Evolutionary conservation across 2,329 filamentous ascomycete species (phyloP), one percentile per base, ranked within the genome.

Genomic region (Dactylellina leptospora): DNA sequence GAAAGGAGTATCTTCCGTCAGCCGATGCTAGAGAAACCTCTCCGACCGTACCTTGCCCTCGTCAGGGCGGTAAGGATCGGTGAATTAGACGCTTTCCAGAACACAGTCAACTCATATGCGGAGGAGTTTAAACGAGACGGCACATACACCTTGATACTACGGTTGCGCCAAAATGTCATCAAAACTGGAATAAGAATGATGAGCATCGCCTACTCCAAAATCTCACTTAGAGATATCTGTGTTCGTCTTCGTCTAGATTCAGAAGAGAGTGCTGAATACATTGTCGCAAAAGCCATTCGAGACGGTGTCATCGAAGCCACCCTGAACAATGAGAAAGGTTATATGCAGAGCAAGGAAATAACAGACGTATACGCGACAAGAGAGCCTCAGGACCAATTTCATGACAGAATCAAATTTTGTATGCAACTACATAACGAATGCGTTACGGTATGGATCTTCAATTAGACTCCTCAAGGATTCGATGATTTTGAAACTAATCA

Each of bases 101-200:
- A 88, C 75, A 88, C 90, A 45, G 93, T 97, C 73, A 89, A 90
- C 77, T 86, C 88, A 53, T 88, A 96, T 79, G 88, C 89, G 66
- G 87, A 90, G 45, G 89, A 88, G 9, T 99, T 97, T 88, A 90
- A 92, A 78, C 89, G 90, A 75, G 95, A 99, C 79, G 91, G 91
- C 64, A 97, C 93, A 18, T 97, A 97, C 83, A 96, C 93, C 9
- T 85, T 99, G 66, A 96, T 97, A 77, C 86, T 97, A 74, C 93
- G 95, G 74, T 85, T 99, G 74, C 89, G 95, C 77, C 95, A 99
- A 82, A 99, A 99, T 79, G 95, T 99, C 78, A 97, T 99, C 87
- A 96, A 96, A 85, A 99, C 95, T 2, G 95, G 95, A 75, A 96
- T 99, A 75, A 92, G 95, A 76, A 97, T 97, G 92, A 96, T 99